Evolutionary conservation across 179 eudicot species (phyloP).

Genomic region (Silene noctiflora): DNA sequence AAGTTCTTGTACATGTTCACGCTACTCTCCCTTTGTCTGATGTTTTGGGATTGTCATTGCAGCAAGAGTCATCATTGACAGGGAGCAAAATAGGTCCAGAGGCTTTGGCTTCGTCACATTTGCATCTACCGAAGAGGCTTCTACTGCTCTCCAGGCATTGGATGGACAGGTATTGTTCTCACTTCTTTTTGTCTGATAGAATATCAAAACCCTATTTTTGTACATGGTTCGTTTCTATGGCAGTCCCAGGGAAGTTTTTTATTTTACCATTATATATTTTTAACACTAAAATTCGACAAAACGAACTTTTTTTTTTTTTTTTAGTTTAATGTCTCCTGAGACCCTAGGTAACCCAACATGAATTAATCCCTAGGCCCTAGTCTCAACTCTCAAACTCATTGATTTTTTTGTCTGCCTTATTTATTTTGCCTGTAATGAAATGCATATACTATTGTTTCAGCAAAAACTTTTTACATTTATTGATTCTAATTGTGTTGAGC

Average conservation of each 20-base stretch:
- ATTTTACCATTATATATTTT: too few species aligned
- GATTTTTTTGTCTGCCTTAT: neutral
- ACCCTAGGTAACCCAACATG: too few species aligned
- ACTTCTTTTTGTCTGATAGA: neutral
- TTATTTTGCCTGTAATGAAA: neutral
- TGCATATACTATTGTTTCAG: neutral
- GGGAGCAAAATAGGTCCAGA: constrained; percentile 76
- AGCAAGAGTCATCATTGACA: constrained; percentile 79
- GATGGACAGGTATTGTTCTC: constrained; percentile 61
- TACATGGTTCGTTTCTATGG: neutral
- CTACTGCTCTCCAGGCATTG: constrained; percentile 77
- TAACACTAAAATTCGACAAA: neutral
- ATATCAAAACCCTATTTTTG: too few species aligned
- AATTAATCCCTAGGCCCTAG: too few species aligned
- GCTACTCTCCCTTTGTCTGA: constrained; percentile 6
- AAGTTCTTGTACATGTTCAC: neutral
- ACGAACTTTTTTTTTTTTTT: too few species aligned
- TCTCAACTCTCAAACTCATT: neutral
- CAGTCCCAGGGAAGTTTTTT: too few species aligned
- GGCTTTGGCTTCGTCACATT: constrained; percentile 92
- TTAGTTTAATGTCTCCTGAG: too few species aligned
- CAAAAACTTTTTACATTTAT: neutral
- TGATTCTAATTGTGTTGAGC: neutral
- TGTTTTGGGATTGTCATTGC: constrained; percentile 23
- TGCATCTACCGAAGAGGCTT: constrained; percentile 57